A percentile compares a stretch with the other conserved stretches of the same genome.
These are phyloP conservation scores for Lignosus rhinocerotis DNA, from an alignment of 1,284 basidiomycete genomes.

Conservation along the genomic window DNA sequence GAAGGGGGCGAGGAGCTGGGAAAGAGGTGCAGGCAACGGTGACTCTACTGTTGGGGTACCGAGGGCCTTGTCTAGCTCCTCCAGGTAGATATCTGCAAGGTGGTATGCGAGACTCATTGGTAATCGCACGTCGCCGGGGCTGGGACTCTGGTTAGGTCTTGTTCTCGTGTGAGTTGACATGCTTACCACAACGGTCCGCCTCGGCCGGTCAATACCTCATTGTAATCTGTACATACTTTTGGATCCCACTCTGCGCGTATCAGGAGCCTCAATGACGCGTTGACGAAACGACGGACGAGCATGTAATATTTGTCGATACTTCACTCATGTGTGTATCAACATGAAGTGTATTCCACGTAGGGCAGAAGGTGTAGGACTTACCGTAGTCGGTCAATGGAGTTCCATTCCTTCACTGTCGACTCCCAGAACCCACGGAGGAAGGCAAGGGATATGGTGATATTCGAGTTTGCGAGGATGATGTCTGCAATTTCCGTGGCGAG, in stretches of 20 bases:
- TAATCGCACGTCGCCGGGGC: constrained; percentile 72
- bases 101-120: constrained; percentile 85
- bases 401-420: constrained; percentile 88
- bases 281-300: constrained; percentile 87
- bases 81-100: constrained; percentile 86
- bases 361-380: constrained; percentile 36
- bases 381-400: constrained; percentile 88
- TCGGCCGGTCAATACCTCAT: constrained; percentile 58
- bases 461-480: constrained; percentile 71
- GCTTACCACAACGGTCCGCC: constrained; percentile 81
- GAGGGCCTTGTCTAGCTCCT: constrained; percentile 84
- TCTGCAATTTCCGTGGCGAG: constrained; percentile 86
- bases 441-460: constrained; percentile 58
- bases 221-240: constrained; percentile 58
- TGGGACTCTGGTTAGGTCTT: constrained; percentile 31
- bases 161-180: background rate
- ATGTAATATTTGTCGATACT: constrained; percentile 98
- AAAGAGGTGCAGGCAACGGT: constrained; percentile 55
- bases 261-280: constrained; percentile 83
- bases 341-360: too few relatives aligned
- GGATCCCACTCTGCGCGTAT: constrained; percentile 71
- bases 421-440: constrained; percentile 93
- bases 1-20: constrained; percentile 66
- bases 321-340: background rate
- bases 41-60: constrained; percentile 23